Conservation (phyloP, 805 yeast species). For the Lipomyces oligophaga region DNA sequence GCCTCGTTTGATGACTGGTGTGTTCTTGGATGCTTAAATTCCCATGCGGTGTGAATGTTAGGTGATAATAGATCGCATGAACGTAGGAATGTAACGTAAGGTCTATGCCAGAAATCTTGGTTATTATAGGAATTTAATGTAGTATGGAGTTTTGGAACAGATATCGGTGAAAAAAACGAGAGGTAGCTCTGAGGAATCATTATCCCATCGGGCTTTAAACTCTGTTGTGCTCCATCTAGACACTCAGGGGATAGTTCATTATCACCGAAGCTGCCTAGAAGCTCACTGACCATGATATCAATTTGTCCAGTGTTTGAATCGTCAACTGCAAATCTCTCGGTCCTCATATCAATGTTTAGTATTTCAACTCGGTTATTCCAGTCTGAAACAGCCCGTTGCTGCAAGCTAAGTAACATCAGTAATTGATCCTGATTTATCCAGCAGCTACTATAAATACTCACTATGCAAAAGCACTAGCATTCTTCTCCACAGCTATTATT, state of each 20-base stretch:
- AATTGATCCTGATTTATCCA: neutral
- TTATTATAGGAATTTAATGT: constrained; percentile 23
- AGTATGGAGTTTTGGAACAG: constrained; percentile 50
- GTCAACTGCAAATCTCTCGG: constrained; percentile 44
- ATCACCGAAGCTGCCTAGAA: constrained; percentile 88
- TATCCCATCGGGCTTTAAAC: constrained; percentile 46
- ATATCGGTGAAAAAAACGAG: constrained; percentile 63
- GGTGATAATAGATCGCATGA: constrained; percentile 46
- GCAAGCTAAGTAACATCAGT: constrained; percentile 36
- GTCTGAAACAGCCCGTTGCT: constrained; percentile 45
- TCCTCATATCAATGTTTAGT: constrained; percentile 56
- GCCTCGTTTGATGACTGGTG: neutral
- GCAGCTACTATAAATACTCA: neutral
- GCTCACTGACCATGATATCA: constrained; percentile 70
- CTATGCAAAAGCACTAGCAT: constrained; percentile 51
- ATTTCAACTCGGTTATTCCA: constrained; percentile 57
- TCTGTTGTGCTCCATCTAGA: constrained; percentile 44
- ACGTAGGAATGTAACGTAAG: constrained; percentile 45
- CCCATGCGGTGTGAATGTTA: constrained; percentile 55
- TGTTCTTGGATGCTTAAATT: constrained; percentile 51
- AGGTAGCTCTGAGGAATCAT: constrained; percentile 62
- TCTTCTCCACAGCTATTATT: constrained; percentile 67
- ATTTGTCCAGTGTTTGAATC: no score
- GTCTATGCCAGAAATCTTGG: constrained; percentile 34
- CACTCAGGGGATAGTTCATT: constrained; percentile 89